These are phyloP conservation scores for Bolboschoenus planiculmis DNA, from an alignment of 176 grass and related monocot genomes.

Conservation along the genomic window DNA sequence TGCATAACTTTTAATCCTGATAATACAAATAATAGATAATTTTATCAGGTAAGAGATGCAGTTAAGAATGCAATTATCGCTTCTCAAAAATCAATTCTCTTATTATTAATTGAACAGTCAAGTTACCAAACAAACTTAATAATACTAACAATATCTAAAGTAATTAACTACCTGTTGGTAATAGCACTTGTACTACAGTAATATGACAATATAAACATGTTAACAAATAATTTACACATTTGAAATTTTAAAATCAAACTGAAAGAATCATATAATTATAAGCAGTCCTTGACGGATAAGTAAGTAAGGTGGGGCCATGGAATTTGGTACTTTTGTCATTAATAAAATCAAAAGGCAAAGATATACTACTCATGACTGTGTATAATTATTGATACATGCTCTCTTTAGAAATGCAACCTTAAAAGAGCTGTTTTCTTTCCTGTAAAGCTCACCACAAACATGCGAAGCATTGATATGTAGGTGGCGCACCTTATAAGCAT, in stretches of 20 bases:
- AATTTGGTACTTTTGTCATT: background rate
- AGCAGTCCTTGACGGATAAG: background rate
- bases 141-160: background rate
- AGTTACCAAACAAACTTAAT: background rate
- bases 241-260: no score
- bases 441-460: conserved; percentile 20
- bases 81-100: background rate
- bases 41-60: no score
- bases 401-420: conserved; percentile 21
- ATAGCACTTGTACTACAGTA: background rate
- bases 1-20: no score
- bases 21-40: no score
- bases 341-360: conserved; percentile 1
- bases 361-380: background rate
- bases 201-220: background rate
- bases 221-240: background rate
- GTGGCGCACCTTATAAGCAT: background rate
- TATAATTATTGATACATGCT: conserved; percentile 12
- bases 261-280: background rate
- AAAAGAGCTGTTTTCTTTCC: conserved; percentile 22
- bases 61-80: no score
- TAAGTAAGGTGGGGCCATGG: background rate
- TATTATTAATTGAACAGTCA: background rate
- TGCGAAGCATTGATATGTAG: conserved; percentile 8
- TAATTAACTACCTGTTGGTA: background rate